These are phyloP conservation scores for Vanrija humicola DNA, from an alignment of 1,284 basidiomycete species.

Conservation along the genomic window DNA sequence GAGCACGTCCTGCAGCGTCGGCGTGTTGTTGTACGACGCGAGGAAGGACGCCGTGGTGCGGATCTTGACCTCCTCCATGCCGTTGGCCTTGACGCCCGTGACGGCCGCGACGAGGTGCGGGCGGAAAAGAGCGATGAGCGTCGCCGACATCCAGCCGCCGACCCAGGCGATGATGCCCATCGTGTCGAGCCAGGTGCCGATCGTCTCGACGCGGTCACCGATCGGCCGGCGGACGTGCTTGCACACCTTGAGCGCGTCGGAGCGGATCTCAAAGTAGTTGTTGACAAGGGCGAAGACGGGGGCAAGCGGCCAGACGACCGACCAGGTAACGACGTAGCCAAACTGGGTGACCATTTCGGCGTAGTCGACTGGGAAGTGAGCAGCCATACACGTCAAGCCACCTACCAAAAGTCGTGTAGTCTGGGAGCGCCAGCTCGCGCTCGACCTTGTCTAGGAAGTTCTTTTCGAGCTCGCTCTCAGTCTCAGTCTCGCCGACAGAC, in stretches of 20 bases:
- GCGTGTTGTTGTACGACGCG: conserved; percentile 28
- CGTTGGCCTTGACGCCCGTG: neutral
- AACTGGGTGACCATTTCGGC: conserved; percentile 92
- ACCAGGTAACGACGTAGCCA: conserved; percentile 88
- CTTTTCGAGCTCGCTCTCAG: conserved; percentile 34
- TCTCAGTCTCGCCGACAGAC: conserved; percentile 9
- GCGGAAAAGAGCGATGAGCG: conserved; percentile 79
- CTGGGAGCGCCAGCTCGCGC: conserved; percentile 71
- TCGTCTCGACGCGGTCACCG: conserved; percentile 78
- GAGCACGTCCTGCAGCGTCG: conserved; percentile 26
- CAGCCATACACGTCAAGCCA: neutral
- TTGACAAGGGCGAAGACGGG: conserved; percentile 55
- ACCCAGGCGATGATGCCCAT: conserved; percentile 85
- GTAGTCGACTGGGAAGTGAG: conserved; percentile 60
- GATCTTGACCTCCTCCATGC: no score
- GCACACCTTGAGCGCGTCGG: conserved; percentile 92
- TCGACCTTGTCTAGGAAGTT: conserved; percentile 65
- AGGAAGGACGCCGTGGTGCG: conserved; percentile 29
- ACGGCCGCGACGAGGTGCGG: conserved; percentile 21
- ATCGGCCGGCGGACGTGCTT: conserved; percentile 80
- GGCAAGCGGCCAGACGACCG: conserved; percentile 89
- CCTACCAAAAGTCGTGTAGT: conserved; percentile 68
- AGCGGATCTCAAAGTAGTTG: conserved; percentile 86
- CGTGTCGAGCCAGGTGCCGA: conserved; percentile 90
- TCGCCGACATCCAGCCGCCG: conserved; percentile 74